phyloP scores from a whole-genome alignment of 495 filamentous ascomycete species.

The Hyaloscypha finlandica region DNA sequence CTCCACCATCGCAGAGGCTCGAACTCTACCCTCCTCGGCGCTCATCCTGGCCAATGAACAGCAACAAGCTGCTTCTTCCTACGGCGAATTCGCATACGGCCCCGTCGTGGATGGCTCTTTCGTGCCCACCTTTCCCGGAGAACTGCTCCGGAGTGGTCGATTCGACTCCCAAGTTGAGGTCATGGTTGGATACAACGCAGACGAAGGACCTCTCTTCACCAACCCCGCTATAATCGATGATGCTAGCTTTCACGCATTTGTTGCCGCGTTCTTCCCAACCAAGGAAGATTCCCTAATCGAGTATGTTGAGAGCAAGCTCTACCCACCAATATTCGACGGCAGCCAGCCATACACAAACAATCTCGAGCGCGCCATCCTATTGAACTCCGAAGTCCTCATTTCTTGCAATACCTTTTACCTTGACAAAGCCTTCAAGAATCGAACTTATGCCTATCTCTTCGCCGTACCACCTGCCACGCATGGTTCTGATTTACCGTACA shows the following conservation, averaged over 20 bases:
- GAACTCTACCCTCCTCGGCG: constrained; percentile 43
- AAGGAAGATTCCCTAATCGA: not conserved
- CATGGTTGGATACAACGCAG: constrained; percentile 57
- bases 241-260: not conserved
- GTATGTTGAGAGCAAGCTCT: constrained; percentile 6
- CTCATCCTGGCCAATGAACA: constrained; percentile 54
- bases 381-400: constrained; percentile 44
- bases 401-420: constrained; percentile 51
- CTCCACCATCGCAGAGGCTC: constrained; percentile 50
- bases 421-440: constrained; percentile 21
- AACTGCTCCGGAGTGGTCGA: constrained; percentile 54
- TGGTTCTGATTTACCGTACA: constrained; percentile 52
- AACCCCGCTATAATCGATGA: not conserved
- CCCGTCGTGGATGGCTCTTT: constrained; percentile 62
- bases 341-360: constrained; percentile 44
- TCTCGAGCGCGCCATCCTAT: constrained; percentile 37
- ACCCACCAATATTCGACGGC: constrained; percentile 41
- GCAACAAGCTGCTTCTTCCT: constrained; percentile 43
- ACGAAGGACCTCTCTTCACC: constrained; percentile 49
- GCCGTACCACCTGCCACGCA: constrained; percentile 58
- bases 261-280: not conserved
- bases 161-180: constrained; percentile 56
- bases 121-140: constrained; percentile 54
- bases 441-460: constrained; percentile 62
- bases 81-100: constrained; percentile 55